Evolutionary conservation across 1,139 yeast genomes (phyloP).

Genomic region (Candida albicans): DNA sequence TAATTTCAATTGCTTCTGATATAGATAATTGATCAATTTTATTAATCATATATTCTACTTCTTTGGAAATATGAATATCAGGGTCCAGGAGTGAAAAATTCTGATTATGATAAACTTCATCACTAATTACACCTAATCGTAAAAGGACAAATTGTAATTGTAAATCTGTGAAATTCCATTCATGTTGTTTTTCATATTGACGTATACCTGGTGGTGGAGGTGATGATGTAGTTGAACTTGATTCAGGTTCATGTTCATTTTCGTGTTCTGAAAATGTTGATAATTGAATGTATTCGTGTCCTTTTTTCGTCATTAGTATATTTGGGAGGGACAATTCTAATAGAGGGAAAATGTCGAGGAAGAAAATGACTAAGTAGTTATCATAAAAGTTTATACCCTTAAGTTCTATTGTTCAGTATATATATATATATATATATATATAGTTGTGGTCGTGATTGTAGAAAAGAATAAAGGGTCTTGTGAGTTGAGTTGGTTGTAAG

Average conservation of each 20-base stretch:
- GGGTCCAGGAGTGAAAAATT: slow-evolving; percentile 10
- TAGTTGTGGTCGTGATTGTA: too few relatives aligned
- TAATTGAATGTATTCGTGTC: background rate
- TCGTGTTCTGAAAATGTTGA: background rate
- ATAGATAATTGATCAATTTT: slow-evolving; percentile 24
- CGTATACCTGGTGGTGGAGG: background rate
- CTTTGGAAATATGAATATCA: slow-evolving; percentile 20
- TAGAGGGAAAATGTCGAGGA: too few relatives aligned
- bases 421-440: background rate
- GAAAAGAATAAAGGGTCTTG: too few relatives aligned
- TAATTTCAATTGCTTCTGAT: slow-evolving; percentile 30
- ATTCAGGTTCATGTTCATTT: background rate
- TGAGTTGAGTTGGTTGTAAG: too few relatives aligned
- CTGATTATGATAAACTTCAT: slow-evolving; percentile 22
- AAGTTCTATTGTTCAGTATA: background rate
- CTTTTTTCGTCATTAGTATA: background rate
- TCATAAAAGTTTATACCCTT: too few relatives aligned
- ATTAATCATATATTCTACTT: slow-evolving; percentile 31
- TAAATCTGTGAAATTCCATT: slow-evolving; percentile 17
- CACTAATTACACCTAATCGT: slow-evolving; percentile 33
- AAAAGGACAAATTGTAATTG: slow-evolving; percentile 30
- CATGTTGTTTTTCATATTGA: too few relatives aligned
- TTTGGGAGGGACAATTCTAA: background rate
- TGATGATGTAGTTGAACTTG: background rate
- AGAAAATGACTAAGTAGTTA: too few relatives aligned